These are phyloP conservation scores for Pseudogymnoascus sp. DNA, from an alignment of 2,329 filamentous ascomycete genomes.

Conservation along the genomic window DNA sequence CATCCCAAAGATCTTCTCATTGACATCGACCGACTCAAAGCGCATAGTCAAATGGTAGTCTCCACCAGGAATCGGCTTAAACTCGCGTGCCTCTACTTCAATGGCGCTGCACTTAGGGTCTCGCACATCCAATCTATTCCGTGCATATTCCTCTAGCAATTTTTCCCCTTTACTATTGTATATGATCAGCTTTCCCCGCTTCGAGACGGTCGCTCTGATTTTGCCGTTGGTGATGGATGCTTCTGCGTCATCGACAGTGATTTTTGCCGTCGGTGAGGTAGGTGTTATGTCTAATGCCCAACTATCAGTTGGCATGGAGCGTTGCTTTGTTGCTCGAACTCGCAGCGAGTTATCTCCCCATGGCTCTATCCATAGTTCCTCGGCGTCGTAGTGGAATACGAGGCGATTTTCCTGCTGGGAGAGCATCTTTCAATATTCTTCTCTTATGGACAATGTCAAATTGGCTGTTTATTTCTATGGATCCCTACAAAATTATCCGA, in stretches of 20 bases:
- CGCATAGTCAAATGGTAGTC: slow-evolving; percentile 50
- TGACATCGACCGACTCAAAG: slow-evolving; percentile 44
- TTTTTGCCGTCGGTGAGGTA: not conserved
- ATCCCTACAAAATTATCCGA: not conserved
- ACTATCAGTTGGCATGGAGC: slow-evolving; percentile 30
- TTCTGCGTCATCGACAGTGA: slow-evolving; percentile 11
- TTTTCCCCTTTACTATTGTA: slow-evolving; percentile 33
- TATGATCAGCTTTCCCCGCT: slow-evolving; percentile 40
- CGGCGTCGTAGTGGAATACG: slow-evolving; percentile 33
- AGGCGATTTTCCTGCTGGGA: slow-evolving; percentile 21
- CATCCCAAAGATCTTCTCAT: slow-evolving; percentile 60
- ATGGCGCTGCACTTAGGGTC: slow-evolving; percentile 45
- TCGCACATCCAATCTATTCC: slow-evolving; percentile 37
- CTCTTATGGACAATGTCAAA: not conserved
- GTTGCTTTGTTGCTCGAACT: slow-evolving; percentile 37
- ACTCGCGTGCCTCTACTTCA: slow-evolving; percentile 42
- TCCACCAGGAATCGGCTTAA: slow-evolving; percentile 38
- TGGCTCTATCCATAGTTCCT: slow-evolving; percentile 39
- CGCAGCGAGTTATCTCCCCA: slow-evolving; percentile 42
- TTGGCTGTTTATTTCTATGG: not conserved
- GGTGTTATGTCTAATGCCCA: slow-evolving; percentile 31
- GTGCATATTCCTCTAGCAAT: slow-evolving; percentile 42
- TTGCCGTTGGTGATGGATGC: slow-evolving; percentile 39
- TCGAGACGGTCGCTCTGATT: slow-evolving; percentile 38
- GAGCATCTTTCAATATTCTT: slow-evolving; percentile 20